Evolutionary conservation across 2,329 filamentous ascomycete genomes (phyloP).

Genomic region (Rosellinia necatrix): DNA sequence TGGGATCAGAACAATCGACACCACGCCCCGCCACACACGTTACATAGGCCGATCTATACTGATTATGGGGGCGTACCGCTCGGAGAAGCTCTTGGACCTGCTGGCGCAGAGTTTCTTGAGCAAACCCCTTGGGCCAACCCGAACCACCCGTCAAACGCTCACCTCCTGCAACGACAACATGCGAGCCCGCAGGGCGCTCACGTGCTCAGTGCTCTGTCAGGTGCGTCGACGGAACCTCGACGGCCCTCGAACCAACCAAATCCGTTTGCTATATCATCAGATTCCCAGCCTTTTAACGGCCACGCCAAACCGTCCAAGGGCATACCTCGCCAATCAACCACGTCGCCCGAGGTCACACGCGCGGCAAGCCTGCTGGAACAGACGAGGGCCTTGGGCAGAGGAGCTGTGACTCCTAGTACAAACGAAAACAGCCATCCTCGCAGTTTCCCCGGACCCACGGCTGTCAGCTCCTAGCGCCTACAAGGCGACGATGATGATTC

Average conservation of each 20-base stretch:
- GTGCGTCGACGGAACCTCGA: slow-evolving; percentile 43
- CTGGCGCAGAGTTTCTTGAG: slow-evolving; percentile 85
- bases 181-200: slow-evolving; percentile 43
- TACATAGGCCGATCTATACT: slow-evolving; percentile 47
- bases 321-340: slow-evolving; percentile 39
- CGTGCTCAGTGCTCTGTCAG: slow-evolving; percentile 32
- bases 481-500: slow-evolving; percentile 1
- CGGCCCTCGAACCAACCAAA: slow-evolving; percentile 47
- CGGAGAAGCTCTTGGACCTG: slow-evolving; percentile 60
- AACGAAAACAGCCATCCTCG: slow-evolving; percentile 41
- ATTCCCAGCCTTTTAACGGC: slow-evolving; percentile 39
- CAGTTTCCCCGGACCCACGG: slow-evolving; percentile 31
- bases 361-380: slow-evolving; percentile 42
- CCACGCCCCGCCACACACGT: slow-evolving; percentile 43
- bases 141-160: slow-evolving; percentile 70
- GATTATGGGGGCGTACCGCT: slow-evolving; percentile 56
- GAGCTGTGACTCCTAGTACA: slow-evolving; percentile 36
- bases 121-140: slow-evolving; percentile 93
- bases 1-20: slow-evolving; percentile 39
- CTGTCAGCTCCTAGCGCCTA: slow-evolving; percentile 20
- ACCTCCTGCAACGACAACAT: slow-evolving; percentile 47
- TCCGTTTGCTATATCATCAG: slow-evolving; percentile 42
- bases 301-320: slow-evolving; percentile 34
- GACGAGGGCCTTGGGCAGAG: slow-evolving; percentile 38
- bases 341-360: slow-evolving; percentile 52